Conservation (phyloP, 2,329 filamentous ascomycete species). For the Diaporthe eres region DNA sequence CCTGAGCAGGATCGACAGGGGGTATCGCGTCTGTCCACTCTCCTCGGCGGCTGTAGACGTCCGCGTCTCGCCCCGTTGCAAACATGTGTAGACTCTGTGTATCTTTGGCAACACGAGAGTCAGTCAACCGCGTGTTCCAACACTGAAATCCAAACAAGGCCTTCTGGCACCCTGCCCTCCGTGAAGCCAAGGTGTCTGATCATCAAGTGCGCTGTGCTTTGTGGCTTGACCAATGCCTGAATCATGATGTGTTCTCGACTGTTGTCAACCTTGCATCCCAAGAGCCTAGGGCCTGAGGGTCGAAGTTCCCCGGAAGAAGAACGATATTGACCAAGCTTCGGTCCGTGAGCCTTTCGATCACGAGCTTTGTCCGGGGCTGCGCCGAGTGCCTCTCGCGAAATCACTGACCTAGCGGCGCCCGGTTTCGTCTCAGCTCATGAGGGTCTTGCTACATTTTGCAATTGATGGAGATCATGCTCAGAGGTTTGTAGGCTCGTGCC, state of each 20-base stretch:
- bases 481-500: neutral
- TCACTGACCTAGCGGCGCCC: neutral
- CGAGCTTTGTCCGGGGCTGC: neutral
- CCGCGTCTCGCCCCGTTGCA: neutral
- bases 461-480: neutral
- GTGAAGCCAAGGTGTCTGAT: neutral
- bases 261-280: neutral
- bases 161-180: neutral
- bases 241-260: neutral
- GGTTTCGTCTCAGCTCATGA: neutral
- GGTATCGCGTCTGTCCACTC: neutral
- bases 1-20: conserved; percentile 29
- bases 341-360: neutral
- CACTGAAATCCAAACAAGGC: neutral
- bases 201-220: neutral
- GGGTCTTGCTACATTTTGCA: neutral
- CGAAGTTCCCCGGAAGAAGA: neutral
- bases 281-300: neutral
- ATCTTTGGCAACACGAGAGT: neutral
- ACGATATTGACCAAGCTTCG: neutral
- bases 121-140: neutral
- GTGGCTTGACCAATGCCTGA: neutral
- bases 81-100: neutral
- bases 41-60: neutral
- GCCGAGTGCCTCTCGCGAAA: neutral